Evolutionary conservation across 768 basidiomycete species (phyloP).

Genomic region (Trametes cubensis): DNA sequence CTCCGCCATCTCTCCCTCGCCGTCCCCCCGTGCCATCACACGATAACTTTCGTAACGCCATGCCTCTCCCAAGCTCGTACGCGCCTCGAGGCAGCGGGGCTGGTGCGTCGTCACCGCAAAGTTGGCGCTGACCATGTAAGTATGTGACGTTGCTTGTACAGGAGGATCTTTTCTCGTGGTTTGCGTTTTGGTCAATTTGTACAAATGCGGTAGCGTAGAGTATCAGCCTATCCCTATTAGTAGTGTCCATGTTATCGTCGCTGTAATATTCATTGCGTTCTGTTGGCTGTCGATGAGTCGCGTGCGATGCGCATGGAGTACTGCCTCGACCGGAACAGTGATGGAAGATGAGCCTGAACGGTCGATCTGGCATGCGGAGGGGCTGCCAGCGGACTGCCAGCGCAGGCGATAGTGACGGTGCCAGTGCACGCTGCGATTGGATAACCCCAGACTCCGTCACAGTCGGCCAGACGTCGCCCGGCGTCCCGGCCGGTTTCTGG

Average conservation of each 20-base stretch:
- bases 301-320: background rate
- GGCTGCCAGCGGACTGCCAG: no score
- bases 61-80: conserved; percentile 9
- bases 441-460: conserved; percentile 7
- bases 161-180: conserved; percentile 6
- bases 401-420: background rate
- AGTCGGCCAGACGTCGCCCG: conserved; percentile 13
- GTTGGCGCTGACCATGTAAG: conserved; percentile 20
- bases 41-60: conserved; percentile 15
- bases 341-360: conserved; percentile 13
- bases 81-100: conserved; percentile 18
- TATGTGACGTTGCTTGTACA: conserved; percentile 5
- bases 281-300: background rate
- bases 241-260: conserved; percentile 6
- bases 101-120: conserved; percentile 17
- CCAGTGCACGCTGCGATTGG: conserved; percentile 6
- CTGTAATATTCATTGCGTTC: conserved; percentile 12
- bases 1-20: conserved; percentile 8
- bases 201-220: conserved; percentile 15
- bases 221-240: conserved; percentile 12
- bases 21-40: conserved; percentile 9
- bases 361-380: background rate
- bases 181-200: conserved; percentile 11
- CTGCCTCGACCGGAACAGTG: conserved; percentile 1
- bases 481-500: background rate